These are phyloP conservation scores for Candida neerlandica DNA, from an alignment of 1,139 yeast species.

Conservation along the genomic window DNA sequence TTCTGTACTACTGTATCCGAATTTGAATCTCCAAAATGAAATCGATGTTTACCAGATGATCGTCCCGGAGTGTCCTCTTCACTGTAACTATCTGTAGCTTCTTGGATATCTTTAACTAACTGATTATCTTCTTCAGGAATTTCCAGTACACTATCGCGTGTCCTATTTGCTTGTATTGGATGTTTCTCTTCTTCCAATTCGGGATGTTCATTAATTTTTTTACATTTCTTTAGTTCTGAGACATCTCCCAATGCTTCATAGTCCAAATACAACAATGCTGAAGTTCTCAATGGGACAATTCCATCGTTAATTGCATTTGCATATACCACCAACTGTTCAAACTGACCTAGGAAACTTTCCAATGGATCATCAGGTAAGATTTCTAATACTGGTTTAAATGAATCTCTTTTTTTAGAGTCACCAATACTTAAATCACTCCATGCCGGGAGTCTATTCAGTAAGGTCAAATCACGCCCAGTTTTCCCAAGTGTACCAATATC, in stretches of 20 bases:
- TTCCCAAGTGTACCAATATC: slow-evolving; percentile 88
- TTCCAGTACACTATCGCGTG: slow-evolving; percentile 15
- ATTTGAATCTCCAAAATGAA: slow-evolving; percentile 6
- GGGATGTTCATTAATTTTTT: slow-evolving; percentile 15
- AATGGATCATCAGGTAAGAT: slow-evolving; percentile 80
- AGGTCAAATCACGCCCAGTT: slow-evolving; percentile 88
- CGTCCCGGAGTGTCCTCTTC: background rate
- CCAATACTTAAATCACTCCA: slow-evolving; percentile 16
- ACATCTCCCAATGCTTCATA: slow-evolving; percentile 46
- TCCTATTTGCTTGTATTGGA: slow-evolving; percentile 16
- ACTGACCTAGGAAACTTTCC: slow-evolving; percentile 61
- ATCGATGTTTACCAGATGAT: slow-evolving; percentile 6
- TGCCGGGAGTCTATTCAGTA: slow-evolving; percentile 38
- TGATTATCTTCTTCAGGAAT: slow-evolving; percentile 15
- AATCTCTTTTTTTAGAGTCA: slow-evolving; percentile 18
- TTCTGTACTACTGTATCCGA: slow-evolving; percentile 19
- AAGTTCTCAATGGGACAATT: slow-evolving; percentile 78
- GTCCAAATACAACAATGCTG: slow-evolving; percentile 54
- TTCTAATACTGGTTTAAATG: slow-evolving; percentile 64
- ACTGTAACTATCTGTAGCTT: background rate
- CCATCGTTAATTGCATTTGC: slow-evolving; percentile 91
- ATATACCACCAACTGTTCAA: slow-evolving; percentile 70
- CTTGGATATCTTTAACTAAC: slow-evolving; percentile 3
- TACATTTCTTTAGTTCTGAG: slow-evolving; percentile 24
- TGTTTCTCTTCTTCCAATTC: slow-evolving; percentile 16